phyloP scores from a whole-genome alignment of 2,329 filamentous ascomycete species.

The Sporothrix brunneoviolacea region DNA sequence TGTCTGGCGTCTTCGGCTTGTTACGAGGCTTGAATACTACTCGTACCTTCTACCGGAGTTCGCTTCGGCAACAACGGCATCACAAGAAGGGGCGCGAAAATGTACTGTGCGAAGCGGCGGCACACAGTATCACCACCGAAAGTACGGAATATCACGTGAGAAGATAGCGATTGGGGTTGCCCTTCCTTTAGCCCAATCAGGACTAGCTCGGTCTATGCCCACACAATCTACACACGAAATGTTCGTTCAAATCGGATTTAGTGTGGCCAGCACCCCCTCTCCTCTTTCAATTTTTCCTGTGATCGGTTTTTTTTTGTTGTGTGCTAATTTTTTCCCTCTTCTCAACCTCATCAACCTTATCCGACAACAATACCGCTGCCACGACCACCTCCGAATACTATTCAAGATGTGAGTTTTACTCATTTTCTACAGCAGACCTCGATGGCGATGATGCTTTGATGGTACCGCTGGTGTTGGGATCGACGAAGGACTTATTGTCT shows the following conservation, averaged over 20 bases:
- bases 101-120: too few species aligned
- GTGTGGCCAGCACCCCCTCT: conserved; percentile 11
- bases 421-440: conserved; percentile 8
- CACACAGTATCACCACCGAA: too few species aligned
- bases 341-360: conserved; percentile 9
- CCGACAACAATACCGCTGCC: conserved; percentile 12
- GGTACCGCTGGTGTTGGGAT: background rate
- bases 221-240: conserved; percentile 18
- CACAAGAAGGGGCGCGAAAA: too few species aligned
- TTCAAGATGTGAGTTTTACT: conserved; percentile 17
- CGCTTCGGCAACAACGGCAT: too few species aligned
- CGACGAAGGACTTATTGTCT: conserved; percentile 3
- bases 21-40: too few species aligned
- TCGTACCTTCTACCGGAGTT: too few species aligned
- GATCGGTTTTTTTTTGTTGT: conserved; percentile 10
- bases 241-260: conserved; percentile 13
- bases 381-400: conserved; percentile 15
- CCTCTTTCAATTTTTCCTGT: conserved; percentile 10
- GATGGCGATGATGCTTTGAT: conserved; percentile 15
- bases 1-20: too few species aligned
- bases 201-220: conserved; percentile 12
- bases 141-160: too few species aligned
- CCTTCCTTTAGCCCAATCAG: conserved; percentile 16
- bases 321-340: conserved; percentile 10
- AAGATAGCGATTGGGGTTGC: conserved; percentile 16